Evolutionary conservation across 495 filamentous ascomycete species (phyloP).

Genomic region (Xylaria grammica): DNA sequence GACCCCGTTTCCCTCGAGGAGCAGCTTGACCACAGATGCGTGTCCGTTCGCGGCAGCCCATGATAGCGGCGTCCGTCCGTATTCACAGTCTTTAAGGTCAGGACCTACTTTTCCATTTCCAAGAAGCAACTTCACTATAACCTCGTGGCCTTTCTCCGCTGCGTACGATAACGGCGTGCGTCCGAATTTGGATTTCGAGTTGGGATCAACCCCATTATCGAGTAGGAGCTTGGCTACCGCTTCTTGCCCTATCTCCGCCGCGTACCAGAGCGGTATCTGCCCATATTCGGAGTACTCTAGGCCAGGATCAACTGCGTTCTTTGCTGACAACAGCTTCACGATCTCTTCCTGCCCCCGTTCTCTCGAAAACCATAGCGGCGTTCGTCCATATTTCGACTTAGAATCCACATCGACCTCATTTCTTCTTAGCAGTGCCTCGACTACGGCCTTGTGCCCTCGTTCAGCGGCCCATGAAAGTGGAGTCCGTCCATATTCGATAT

Average conservation of each 20-base stretch:
- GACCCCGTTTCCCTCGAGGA: constrained; percentile 28
- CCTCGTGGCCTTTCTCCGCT: constrained; percentile 39
- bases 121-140: constrained; percentile 40
- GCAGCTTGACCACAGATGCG: constrained; percentile 32
- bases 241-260: constrained; percentile 31
- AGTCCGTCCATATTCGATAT: constrained; percentile 20
- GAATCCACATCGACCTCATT: constrained; percentile 28
- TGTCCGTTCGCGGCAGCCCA: constrained; percentile 20
- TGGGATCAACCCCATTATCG: constrained; percentile 20
- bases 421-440: constrained; percentile 22
- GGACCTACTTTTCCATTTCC: constrained; percentile 27
- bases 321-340: background rate
- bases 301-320: background rate
- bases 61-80: constrained; percentile 26
- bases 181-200: constrained; percentile 30
- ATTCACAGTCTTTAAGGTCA: constrained; percentile 22
- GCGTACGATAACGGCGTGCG: constrained; percentile 32
- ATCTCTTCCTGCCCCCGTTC: background rate
- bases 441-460: constrained; percentile 9
- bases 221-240: constrained; percentile 39
- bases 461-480: constrained; percentile 25
- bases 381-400: constrained; percentile 36
- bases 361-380: constrained; percentile 39
- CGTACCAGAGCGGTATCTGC: background rate
- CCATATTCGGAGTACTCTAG: background rate